Conservation (phyloP, 2,329 filamentous ascomycete genomes). For the Fusarium tupiense region DNA sequence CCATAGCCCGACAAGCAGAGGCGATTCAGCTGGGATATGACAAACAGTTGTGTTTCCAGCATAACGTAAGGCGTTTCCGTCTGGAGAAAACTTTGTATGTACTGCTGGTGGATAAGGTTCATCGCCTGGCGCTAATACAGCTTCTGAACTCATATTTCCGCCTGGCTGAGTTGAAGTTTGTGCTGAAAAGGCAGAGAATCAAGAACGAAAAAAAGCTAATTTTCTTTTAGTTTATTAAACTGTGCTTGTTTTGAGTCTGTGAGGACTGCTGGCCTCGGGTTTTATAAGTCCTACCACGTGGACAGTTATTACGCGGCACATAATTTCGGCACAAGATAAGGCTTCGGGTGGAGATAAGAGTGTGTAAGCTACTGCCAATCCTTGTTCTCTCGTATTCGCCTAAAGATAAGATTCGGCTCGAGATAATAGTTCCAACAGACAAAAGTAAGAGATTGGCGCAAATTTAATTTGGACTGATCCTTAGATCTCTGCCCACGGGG, state of each 20-base stretch:
- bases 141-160: neutral
- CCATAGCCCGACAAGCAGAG: neutral
- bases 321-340: neutral
- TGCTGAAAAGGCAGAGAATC: neutral
- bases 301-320: no score
- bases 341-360: neutral
- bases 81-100: neutral
- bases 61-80: neutral
- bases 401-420: neutral
- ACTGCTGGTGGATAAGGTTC: neutral
- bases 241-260: no score
- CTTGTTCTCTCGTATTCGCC: no score
- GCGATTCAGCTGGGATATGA: neutral
- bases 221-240: no score
- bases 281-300: neutral
- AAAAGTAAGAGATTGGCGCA: no score
- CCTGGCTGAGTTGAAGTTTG: neutral
- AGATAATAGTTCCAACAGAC: neutral
- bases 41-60: neutral
- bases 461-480: no score
- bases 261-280: neutral
- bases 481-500: neutral
- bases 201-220: no score
- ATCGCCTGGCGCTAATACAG: no score
- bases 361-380: neutral